Conservation (phyloP, 305 asterid species). For the Vinca major region DNA sequence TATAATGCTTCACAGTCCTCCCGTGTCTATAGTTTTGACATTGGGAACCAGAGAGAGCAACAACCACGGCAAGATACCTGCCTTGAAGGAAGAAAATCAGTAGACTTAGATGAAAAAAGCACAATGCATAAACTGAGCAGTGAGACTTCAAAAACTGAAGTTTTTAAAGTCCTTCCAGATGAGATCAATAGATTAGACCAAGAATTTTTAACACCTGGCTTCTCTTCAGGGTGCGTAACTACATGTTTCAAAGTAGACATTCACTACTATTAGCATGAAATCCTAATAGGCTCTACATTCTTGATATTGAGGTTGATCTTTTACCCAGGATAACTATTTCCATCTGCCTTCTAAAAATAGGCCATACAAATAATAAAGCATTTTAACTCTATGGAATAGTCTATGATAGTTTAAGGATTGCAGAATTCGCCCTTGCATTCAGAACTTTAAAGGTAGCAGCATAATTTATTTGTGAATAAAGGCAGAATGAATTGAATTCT, state of each 20-base stretch:
- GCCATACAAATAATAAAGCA: neutral
- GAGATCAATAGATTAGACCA: conserved; percentile 16
- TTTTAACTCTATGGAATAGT: neutral
- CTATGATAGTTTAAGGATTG: neutral
- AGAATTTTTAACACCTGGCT: conserved; percentile 27
- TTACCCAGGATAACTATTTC: neutral
- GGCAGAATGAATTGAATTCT: neutral
- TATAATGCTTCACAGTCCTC: conserved; percentile 26
- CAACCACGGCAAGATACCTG: conserved; percentile 23
- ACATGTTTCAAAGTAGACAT: neutral
- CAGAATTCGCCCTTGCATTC: neutral
- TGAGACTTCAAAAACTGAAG: conserved; percentile 27
- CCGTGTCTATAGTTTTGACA: conserved; percentile 25
- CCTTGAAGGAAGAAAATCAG: conserved; percentile 19
- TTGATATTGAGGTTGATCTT: neutral
- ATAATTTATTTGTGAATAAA: neutral
- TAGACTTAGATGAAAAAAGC: conserved; percentile 24
- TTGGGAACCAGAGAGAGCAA: conserved; percentile 24
- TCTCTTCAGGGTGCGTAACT: conserved; percentile 31
- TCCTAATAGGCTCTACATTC: neutral
- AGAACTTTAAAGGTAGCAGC: neutral
- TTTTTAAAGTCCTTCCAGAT: conserved; percentile 17
- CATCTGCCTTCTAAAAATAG: neutral
- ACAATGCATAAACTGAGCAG: conserved; percentile 16
- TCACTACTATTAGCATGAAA: neutral